Evolutionary conservation across 1,139 yeast species (phyloP), one percentile per base, ranked within the genome.

Genomic region (Pneumocystis wakefieldiae): DNA sequence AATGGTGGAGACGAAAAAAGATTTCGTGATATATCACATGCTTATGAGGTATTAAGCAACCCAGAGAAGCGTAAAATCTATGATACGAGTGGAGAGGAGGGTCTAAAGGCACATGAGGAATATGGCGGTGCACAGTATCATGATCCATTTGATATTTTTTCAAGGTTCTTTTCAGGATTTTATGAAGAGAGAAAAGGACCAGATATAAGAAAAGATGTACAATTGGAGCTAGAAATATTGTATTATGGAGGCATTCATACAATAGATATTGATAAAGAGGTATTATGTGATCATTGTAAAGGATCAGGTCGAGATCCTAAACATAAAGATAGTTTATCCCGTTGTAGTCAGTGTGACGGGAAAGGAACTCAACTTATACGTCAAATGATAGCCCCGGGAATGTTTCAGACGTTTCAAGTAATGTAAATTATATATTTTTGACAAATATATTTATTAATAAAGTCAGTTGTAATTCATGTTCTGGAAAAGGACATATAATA

Each of bases 21-120:
- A 74, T 92, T 90, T 74, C 85, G 92, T 62, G 95, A 90, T 73
- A 82, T 92, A 37, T 96, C 96, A 8, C 95, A 87, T 69, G 97
- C 97, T 0, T 92, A 92, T 73, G 97, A 91, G 67, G 88, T 90
- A 14, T 79, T 92, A 67, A 81, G 85, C 66, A 91, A 91, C 72
- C 75, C 81, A 15, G 87, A 86, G 64, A 87, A 89, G 74, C 81
- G 88, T 66, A 72, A 78, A 57, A 80, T 83, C 48, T 92, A 86
- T 72, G 97, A 92, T 73, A 77, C 78, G 62, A 88, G 78, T 71
- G 98, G 98, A 41, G 87, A 85, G 67, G 96, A 92, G 41, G 94
- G 91, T 1, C 78, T 91, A 63, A 74, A 75, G 63, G 68, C 67
- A 36, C 68, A 67, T 35, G 65, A 63, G 79, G 80, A 67, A 73